These are phyloP conservation scores for Paraurostyla sp. DNA, from an alignment of 73 alveolate genomes.

Conservation along the genomic window DNA sequence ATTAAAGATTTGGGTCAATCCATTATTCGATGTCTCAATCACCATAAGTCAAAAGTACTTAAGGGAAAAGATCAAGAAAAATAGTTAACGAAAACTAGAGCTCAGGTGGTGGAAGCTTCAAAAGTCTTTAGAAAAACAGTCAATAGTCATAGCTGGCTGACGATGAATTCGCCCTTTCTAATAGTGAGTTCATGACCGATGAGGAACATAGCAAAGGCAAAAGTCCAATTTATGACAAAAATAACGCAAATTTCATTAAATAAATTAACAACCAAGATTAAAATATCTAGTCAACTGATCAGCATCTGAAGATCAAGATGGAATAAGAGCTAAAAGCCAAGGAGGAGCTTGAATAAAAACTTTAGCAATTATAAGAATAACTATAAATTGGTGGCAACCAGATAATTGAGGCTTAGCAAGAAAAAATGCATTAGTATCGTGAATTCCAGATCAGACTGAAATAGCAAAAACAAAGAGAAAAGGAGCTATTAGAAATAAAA, in stretches of 20 bases:
- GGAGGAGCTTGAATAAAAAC: conserved; percentile 76
- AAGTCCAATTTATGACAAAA: neutral
- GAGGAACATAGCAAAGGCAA: neutral
- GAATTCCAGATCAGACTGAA: conserved; percentile 87
- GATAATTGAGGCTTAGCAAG: conserved; percentile 79
- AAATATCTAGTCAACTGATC: conserved; percentile 63
- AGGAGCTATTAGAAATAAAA: conserved; percentile 81
- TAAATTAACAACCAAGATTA: neutral
- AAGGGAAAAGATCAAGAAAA: neutral
- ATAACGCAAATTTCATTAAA: neutral
- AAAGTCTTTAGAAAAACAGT: neutral
- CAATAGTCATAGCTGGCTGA: conserved; percentile 11
- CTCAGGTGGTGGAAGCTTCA: conserved; percentile 35
- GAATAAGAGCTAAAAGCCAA: conserved; percentile 84
- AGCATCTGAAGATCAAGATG: conserved; percentile 65
- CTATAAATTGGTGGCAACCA: conserved; percentile 67
- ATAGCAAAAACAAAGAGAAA: conserved; percentile 87
- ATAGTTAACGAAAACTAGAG: neutral
- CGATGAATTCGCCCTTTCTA: conserved; percentile 67
- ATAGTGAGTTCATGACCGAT: conserved; percentile 39
- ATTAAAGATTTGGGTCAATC: neutral
- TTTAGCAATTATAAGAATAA: conserved; percentile 79
- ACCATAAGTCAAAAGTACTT: neutral
- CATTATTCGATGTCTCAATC: conserved; percentile 17
- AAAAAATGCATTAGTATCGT: conserved; percentile 88